A percentile compares a stretch with the other conserved stretches of the same genome.
phyloP scores from a whole-genome alignment of 1,284 basidiomycete genomes.

The Cutaneotrichosporon mucoides region DNA sequence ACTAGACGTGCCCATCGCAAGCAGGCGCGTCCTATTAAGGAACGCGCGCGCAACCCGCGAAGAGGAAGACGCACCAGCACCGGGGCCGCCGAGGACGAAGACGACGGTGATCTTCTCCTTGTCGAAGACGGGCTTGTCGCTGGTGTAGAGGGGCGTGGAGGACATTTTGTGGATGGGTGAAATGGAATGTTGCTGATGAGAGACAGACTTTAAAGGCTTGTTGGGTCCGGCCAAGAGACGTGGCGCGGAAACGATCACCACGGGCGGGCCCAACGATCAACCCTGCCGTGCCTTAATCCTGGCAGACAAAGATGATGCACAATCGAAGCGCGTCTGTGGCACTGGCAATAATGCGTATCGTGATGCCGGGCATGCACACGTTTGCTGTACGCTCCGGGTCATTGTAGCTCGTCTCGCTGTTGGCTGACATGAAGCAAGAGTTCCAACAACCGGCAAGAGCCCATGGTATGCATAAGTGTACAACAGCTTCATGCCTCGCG shows the following conservation, averaged over 20 bases:
- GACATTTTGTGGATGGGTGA: constrained; percentile 2
- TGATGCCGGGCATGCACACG: no score
- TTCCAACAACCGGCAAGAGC: background rate
- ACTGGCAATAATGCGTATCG: no score
- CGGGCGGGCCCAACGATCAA: no score
- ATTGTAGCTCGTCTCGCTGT: no score
- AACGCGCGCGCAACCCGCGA: no score
- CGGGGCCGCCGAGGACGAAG: constrained; percentile 95
- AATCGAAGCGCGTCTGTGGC: no score
- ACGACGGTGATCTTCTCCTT: constrained; percentile 75
- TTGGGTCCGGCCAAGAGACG: background rate
- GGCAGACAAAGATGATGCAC: no score
- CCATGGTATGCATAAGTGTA: background rate
- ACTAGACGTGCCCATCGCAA: background rate
- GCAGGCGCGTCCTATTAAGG: background rate
- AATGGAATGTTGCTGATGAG: no score
- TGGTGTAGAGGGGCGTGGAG: constrained; percentile 14
- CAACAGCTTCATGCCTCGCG: background rate
- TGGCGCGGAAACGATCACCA: background rate
- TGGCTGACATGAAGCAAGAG: no score
- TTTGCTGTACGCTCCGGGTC: no score
- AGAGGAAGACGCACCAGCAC: constrained; percentile 62
- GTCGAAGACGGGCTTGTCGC: constrained; percentile 60
- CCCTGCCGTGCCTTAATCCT: no score
- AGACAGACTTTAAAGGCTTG: background rate